Evolutionary conservation across 257 asterid species (phyloP).

Genomic region (Nicotiana attenuata): DNA sequence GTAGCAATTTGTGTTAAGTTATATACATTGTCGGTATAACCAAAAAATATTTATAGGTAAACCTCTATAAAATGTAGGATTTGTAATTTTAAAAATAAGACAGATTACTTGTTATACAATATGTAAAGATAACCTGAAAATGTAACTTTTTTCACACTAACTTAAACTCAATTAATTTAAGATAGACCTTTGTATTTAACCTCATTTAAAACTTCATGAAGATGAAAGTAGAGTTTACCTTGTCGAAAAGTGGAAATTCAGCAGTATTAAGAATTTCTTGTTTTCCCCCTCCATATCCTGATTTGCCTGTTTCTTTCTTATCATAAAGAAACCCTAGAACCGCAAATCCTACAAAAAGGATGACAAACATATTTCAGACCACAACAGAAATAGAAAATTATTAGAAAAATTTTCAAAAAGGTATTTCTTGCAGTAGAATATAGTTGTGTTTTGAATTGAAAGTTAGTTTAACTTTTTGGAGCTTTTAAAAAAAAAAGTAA

Average conservation of each 20-base stretch:
- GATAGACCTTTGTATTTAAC: no score
- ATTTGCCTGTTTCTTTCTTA: not conserved
- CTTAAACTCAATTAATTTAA: no score
- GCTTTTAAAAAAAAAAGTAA: not conserved
- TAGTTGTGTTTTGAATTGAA: not conserved
- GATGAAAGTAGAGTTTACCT: not conserved
- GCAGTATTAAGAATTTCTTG: not conserved
- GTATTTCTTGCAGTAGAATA: not conserved
- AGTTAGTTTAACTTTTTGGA: not conserved
- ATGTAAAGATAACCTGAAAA: no score
- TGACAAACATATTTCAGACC: not conserved
- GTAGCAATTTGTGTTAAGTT: no score
- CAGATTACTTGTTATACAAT: no score
- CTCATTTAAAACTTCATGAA: no score
- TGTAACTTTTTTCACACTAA: no score
- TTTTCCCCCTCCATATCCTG: not conserved
- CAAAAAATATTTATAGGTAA: no score
- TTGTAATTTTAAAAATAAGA: no score
- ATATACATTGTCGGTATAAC: no score
- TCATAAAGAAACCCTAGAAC: not conserved
- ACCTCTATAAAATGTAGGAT: rapidly evolving
- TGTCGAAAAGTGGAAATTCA: not conserved
- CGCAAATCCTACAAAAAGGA: not conserved
- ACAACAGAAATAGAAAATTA: not conserved
- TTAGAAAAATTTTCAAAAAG: no score